Conservation (phyloP, 2,329 filamentous ascomycete species). For the Penicillium sp. region DNA sequence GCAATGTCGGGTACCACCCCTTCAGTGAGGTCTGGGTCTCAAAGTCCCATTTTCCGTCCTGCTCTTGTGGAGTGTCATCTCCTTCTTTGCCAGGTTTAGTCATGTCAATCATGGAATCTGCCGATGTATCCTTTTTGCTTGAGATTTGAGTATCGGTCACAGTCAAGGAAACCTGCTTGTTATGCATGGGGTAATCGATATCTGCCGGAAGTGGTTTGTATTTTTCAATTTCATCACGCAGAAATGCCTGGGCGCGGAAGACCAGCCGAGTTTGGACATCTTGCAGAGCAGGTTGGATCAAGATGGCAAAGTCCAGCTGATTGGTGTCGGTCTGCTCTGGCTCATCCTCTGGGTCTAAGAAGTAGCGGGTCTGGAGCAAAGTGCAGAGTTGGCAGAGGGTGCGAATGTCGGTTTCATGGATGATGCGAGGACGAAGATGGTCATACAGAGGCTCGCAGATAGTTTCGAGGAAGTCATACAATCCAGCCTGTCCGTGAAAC, state of each 20-base stretch:
- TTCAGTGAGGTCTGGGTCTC: constrained; percentile 54
- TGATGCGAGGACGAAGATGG: constrained; percentile 58
- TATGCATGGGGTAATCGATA: constrained; percentile 57
- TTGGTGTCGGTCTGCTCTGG: constrained; percentile 46
- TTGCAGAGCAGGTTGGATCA: constrained; percentile 62
- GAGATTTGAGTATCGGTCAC: constrained; percentile 47
- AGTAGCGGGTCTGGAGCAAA: constrained; percentile 60
- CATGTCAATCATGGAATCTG: constrained; percentile 36
- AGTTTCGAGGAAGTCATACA: constrained; percentile 63
- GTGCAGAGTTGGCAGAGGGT: constrained; percentile 64
- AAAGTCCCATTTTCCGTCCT: constrained; percentile 49
- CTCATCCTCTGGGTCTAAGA: constrained; percentile 55
- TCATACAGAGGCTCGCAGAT: constrained; percentile 65
- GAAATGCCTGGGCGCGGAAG: constrained; percentile 58
- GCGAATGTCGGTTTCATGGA: constrained; percentile 61
- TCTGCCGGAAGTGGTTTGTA: constrained; percentile 62
- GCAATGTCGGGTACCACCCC: constrained; percentile 62
- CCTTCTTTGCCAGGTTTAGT: constrained; percentile 48
- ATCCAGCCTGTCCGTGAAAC: constrained; percentile 58
- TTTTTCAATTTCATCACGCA: constrained; percentile 62
- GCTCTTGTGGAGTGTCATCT: constrained; percentile 45
- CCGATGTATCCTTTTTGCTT: constrained; percentile 48
- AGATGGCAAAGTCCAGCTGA: constrained; percentile 56
- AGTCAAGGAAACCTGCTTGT: constrained; percentile 41
- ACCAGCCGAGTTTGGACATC: constrained; percentile 63